Percentiles rank a stretch among this genome's conserved stretches.
Evolutionary conservation across 1,139 yeast genomes (phyloP).

Genomic region (Lodderomyces parapsilosis): DNA sequence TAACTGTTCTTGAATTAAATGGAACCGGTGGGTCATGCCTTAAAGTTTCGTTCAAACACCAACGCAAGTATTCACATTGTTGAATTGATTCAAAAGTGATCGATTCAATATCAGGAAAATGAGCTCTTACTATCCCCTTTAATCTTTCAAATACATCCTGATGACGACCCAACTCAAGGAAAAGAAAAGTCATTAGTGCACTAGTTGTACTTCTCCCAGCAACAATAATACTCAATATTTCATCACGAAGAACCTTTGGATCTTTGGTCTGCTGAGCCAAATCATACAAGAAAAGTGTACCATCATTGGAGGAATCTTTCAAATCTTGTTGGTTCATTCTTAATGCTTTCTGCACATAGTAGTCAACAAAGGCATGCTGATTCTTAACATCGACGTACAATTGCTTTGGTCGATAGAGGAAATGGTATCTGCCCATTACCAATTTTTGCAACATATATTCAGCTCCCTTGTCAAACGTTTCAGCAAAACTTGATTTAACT

Average conservation of each 20-base stretch:
- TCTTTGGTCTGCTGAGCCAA: constrained; percentile 28
- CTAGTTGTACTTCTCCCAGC: constrained; percentile 39
- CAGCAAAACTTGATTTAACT: constrained; percentile 14
- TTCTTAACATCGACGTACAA: constrained; percentile 10
- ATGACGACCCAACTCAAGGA: constrained; percentile 24
- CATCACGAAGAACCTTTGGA: constrained; percentile 26
- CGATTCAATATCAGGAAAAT: constrained; percentile 22
- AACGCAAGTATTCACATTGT: constrained; percentile 44
- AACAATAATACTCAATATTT: constrained; percentile 29
- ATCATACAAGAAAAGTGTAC: constrained; percentile 27
- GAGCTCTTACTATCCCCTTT: constrained; percentile 19
- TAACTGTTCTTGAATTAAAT: constrained; percentile 43
- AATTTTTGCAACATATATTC: constrained; percentile 24
- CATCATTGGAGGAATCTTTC: constrained; percentile 19
- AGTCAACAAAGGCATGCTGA: constrained; percentile 27
- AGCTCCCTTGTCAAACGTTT: constrained; percentile 20
- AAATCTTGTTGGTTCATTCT: constrained; percentile 21
- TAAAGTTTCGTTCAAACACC: constrained; percentile 47
- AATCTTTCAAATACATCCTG: constrained; percentile 24
- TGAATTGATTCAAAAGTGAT: constrained; percentile 48
- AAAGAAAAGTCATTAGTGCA: constrained; percentile 25
- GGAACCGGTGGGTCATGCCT: constrained; percentile 58
- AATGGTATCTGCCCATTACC: constrained; percentile 17
- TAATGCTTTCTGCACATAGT: constrained; percentile 29
- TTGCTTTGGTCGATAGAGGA: neutral